Conservation (phyloP, 352 stramenopile species). For the Phytophthora pisi region DNA sequence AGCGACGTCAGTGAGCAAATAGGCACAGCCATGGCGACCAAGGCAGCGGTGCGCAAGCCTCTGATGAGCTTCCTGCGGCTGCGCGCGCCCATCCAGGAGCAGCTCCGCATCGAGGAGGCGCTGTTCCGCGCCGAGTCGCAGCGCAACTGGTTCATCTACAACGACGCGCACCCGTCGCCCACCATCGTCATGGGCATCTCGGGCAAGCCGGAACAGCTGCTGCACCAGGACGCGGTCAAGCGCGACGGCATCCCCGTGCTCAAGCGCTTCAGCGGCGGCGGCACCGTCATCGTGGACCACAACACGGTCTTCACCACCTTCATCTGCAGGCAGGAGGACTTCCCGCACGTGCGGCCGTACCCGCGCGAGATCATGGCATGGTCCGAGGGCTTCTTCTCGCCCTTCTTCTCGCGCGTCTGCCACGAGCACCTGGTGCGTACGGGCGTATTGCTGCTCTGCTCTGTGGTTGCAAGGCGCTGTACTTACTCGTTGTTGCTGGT, state of each 20-base stretch:
- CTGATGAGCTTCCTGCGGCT: constrained; percentile 76
- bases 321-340: constrained; percentile 87
- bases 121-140: constrained; percentile 89
- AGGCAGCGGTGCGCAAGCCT: constrained; percentile 45
- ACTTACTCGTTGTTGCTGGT: constrained; percentile 4
- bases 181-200: constrained; percentile 96
- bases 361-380: constrained; percentile 94
- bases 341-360: constrained; percentile 81
- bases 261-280: constrained; percentile 96
- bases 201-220: constrained; percentile 91
- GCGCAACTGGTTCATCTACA: constrained; percentile 87
- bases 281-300: constrained; percentile 97
- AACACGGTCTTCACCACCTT: constrained; percentile 93
- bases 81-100: constrained; percentile 71
- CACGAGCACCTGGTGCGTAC: constrained; percentile 29
- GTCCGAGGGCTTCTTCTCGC: constrained; percentile 81
- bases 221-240: constrained; percentile 87
- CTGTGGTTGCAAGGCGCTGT: not conserved
- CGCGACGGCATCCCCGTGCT: constrained; percentile 86
- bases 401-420: constrained; percentile 75
- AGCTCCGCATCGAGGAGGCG: constrained; percentile 93
- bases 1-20: not conserved
- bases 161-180: constrained; percentile 64
- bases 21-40: not conserved
- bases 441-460: not conserved